Percentiles rank a stretch among this genome's conserved stretches.
Evolutionary conservation across 2,329 filamentous ascomycete species (phyloP).

Genomic region (Zasmidium angulare): DNA sequence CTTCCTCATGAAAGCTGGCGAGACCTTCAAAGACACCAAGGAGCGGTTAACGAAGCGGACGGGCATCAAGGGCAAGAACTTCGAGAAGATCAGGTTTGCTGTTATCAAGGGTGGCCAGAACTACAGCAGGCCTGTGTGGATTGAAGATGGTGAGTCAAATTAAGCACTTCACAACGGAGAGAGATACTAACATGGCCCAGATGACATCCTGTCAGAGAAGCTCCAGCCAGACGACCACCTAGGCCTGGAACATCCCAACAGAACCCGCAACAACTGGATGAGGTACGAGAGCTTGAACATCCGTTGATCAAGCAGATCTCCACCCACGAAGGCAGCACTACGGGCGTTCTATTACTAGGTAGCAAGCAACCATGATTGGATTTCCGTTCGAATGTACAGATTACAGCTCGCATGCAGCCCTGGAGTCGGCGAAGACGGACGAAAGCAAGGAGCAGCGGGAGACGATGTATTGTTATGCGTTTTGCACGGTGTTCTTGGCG

Average conservation of each 20-base stretch:
- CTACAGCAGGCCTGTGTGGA: conserved; percentile 76
- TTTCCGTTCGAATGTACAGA: conserved; percentile 1
- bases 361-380: conserved; percentile 1
- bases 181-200: conserved; percentile 31
- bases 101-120: conserved; percentile 63
- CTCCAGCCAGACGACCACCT: conserved; percentile 43
- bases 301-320: conserved; percentile 38
- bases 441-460: not conserved
- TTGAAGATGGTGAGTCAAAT: conserved; percentile 74
- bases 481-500: not conserved
- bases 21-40: conserved; percentile 87
- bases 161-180: not conserved
- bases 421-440: not conserved
- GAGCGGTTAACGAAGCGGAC: conserved; percentile 90
- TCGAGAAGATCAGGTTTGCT: conserved; percentile 98
- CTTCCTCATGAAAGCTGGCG: conserved; percentile 81
- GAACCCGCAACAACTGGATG: conserved; percentile 58
- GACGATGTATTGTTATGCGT: not conserved
- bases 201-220: conserved; percentile 48
- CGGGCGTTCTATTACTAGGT: not conserved
- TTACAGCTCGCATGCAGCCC: conserved; percentile 1
- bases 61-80: conserved; percentile 94
- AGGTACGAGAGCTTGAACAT: conserved; percentile 66
- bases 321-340: not conserved
- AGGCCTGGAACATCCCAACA: conserved; percentile 63